These are phyloP conservation scores for Rhizoclosmatium globosum DNA, from an alignment of 192 early-diverging fungal species.

Conservation along the genomic window DNA sequence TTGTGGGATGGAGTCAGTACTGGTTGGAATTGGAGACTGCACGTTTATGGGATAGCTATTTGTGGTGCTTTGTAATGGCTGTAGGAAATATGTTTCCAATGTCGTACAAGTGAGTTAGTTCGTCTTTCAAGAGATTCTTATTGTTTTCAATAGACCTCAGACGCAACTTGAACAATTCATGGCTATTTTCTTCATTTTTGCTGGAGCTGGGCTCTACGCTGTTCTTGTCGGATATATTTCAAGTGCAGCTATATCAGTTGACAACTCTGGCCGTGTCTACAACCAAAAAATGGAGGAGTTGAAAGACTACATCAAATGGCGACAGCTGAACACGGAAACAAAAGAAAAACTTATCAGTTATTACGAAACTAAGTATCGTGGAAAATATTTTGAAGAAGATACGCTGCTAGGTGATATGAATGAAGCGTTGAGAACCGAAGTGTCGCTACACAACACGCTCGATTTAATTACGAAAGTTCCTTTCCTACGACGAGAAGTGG, in stretches of 20 bases:
- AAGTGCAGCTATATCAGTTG: slow-evolving; percentile 13
- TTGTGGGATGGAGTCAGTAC: slow-evolving; percentile 2
- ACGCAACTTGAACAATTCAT: slow-evolving; percentile 6
- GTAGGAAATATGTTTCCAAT: slow-evolving; percentile 45
- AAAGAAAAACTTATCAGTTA: slow-evolving; percentile 32
- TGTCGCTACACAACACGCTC: slow-evolving; percentile 41
- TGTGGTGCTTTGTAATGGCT: slow-evolving; percentile 19
- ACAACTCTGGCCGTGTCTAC: slow-evolving; percentile 25
- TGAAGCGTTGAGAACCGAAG: slow-evolving; percentile 37
- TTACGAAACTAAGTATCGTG: slow-evolving; percentile 43
- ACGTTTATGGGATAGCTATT: background rate
- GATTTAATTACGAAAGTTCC: slow-evolving; percentile 40
- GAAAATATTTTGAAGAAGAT: slow-evolving; percentile 46
- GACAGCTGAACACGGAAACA: slow-evolving; percentile 21
- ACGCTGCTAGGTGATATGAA: slow-evolving; percentile 34
- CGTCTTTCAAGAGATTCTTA: background rate
- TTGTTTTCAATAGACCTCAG: background rate
- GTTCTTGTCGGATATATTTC: slow-evolving; percentile 32
- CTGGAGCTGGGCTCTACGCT: background rate
- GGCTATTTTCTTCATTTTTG: slow-evolving; percentile 15
- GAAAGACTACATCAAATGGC: slow-evolving; percentile 42
- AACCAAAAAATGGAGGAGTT: slow-evolving; percentile 46
- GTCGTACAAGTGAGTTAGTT: background rate
- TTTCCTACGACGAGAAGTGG: slow-evolving; percentile 32
- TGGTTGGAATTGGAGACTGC: background rate